Evolutionary conservation across 2,329 filamentous ascomycete species (phyloP).

Genomic region (Fonsecaea nubica): DNA sequence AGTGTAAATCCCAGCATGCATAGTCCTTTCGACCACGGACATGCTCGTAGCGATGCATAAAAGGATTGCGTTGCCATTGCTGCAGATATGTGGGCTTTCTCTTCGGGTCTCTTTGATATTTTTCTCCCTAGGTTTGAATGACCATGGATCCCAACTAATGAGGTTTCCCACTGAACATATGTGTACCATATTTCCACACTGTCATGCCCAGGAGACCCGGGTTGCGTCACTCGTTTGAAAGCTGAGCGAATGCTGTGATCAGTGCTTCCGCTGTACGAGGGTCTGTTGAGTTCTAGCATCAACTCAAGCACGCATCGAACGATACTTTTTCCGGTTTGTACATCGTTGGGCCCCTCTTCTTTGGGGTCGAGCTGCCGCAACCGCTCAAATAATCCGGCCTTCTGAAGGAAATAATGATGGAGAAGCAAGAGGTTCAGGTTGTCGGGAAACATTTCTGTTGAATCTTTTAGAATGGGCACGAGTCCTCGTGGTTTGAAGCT

Average conservation of each 20-base stretch:
- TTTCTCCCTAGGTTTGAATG: neutral
- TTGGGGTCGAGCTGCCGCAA: slow-evolving; percentile 65
- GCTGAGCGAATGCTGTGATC: slow-evolving; percentile 61
- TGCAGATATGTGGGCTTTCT: slow-evolving; percentile 41
- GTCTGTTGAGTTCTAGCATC: slow-evolving; percentile 59
- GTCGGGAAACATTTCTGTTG: slow-evolving; percentile 69
- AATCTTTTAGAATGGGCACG: slow-evolving; percentile 65
- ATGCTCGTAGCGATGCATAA: slow-evolving; percentile 61
- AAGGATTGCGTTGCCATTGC: slow-evolving; percentile 56
- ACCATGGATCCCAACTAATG: slow-evolving; percentile 29
- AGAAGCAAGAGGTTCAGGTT: slow-evolving; percentile 79
- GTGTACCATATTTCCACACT: slow-evolving; percentile 59
- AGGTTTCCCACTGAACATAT: slow-evolving; percentile 59
- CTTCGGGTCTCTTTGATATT: neutral
- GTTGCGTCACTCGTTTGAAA: slow-evolving; percentile 58
- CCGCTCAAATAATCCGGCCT: slow-evolving; percentile 76
- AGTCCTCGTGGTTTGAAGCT: slow-evolving; percentile 70
- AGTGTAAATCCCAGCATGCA: slow-evolving; percentile 63
- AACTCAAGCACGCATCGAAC: slow-evolving; percentile 59
- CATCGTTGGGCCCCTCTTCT: slow-evolving; percentile 31
- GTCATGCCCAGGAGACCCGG: slow-evolving; percentile 42
- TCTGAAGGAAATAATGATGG: slow-evolving; percentile 75
- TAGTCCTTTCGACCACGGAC: slow-evolving; percentile 70
- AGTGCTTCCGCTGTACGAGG: slow-evolving; percentile 53
- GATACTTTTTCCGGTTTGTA: slow-evolving; percentile 36